phyloP scores from a whole-genome alignment of 495 filamentous ascomycete genomes.

The Talaromyces proteolyticus region DNA sequence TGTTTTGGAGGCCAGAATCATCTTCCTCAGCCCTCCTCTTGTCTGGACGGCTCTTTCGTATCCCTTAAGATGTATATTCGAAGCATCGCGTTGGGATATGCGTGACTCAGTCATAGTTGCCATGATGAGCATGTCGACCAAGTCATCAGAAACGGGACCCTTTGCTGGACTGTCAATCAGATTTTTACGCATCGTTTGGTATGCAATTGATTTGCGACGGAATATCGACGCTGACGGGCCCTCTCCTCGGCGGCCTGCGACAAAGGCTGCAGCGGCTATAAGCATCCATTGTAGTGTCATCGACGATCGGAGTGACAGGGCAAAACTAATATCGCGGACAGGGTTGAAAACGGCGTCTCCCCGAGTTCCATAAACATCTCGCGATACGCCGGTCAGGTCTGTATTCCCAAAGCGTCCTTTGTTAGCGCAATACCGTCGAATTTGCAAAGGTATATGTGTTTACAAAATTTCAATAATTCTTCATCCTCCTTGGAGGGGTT shows the following conservation, averaged over 20 bases:
- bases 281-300: slow-evolving; percentile 3
- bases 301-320: background rate
- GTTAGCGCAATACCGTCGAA: background rate
- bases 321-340: slow-evolving; percentile 3
- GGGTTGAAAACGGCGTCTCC: slow-evolving; percentile 1
- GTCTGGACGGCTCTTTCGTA: background rate
- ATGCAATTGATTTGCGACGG: background rate
- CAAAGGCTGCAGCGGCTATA: slow-evolving; percentile 3
- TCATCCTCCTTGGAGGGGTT: background rate
- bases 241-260: background rate
- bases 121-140: background rate
- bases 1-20: background rate
- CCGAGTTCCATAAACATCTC: slow-evolving; percentile 1
- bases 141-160: background rate
- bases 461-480: background rate
- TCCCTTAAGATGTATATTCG: background rate
- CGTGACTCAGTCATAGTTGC: background rate
- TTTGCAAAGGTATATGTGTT: background rate
- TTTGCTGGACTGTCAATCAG: background rate
- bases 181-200: background rate
- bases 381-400: background rate
- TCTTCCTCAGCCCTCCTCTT: background rate
- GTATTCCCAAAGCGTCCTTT: background rate
- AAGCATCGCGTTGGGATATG: background rate
- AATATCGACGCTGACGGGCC: background rate